phyloP scores from a whole-genome alignment of 805 yeast species.

The Brettanomyces sp. region DNA sequence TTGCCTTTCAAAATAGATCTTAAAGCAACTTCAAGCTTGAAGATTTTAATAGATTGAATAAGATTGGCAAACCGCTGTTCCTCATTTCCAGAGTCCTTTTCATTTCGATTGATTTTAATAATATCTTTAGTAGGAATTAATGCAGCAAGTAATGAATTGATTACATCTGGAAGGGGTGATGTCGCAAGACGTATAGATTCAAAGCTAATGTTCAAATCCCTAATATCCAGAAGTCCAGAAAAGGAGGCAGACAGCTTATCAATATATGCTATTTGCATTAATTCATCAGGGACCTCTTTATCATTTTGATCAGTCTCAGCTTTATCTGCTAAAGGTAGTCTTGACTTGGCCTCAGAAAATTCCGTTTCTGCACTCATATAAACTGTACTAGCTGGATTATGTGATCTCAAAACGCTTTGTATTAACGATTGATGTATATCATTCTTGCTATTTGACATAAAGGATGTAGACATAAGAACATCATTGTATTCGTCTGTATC shows the following conservation, averaged over 20 bases:
- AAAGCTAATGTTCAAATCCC: slow-evolving; percentile 30
- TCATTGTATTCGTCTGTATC: slow-evolving; percentile 29
- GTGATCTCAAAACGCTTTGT: slow-evolving; percentile 53
- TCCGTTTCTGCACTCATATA: slow-evolving; percentile 77
- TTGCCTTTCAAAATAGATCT: slow-evolving; percentile 33
- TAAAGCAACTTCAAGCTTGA: slow-evolving; percentile 30
- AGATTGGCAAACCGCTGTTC: slow-evolving; percentile 17
- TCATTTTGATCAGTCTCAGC: not conserved
- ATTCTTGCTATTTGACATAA: slow-evolving; percentile 20
- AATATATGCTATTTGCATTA: slow-evolving; percentile 19
- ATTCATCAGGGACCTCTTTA: not conserved
- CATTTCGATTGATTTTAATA: slow-evolving; percentile 19
- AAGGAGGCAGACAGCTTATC: slow-evolving; percentile 34
- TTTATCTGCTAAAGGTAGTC: slow-evolving; percentile 7
- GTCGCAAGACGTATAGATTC: slow-evolving; percentile 34
- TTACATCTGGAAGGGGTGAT: slow-evolving; percentile 32
- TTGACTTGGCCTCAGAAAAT: slow-evolving; percentile 21
- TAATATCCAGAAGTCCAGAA: slow-evolving; percentile 32
- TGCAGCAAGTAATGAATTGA: slow-evolving; percentile 28
- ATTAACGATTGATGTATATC: slow-evolving; percentile 28
- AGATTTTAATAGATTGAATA: slow-evolving; percentile 31
- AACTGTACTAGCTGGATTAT: slow-evolving; percentile 49
- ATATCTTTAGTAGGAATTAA: slow-evolving; percentile 8
- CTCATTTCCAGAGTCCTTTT: slow-evolving; percentile 7
- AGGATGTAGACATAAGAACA: slow-evolving; percentile 26